These are phyloP conservation scores for Periconia digitata DNA, from an alignment of 2,329 filamentous ascomycete genomes.

Conservation along the genomic window DNA sequence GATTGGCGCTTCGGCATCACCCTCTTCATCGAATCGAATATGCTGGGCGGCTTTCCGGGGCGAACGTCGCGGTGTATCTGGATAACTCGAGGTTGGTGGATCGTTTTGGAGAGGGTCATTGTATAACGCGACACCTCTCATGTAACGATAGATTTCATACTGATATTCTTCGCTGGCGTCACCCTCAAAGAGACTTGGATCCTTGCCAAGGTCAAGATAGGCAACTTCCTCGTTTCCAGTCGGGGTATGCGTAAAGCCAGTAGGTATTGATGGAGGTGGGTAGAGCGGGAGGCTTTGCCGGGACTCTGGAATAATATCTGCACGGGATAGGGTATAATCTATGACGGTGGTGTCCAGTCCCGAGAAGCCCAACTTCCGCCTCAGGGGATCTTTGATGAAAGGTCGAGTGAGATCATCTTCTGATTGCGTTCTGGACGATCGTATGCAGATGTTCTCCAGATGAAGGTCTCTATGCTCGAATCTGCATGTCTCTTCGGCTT, in stretches of 20 bases:
- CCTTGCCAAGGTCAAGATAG: conserved; percentile 50
- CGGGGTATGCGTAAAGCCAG: conserved; percentile 7
- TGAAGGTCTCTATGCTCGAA: conserved; percentile 71
- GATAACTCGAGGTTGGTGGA: conserved; percentile 6
- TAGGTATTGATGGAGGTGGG: conserved; percentile 11
- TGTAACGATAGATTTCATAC: conserved; percentile 59
- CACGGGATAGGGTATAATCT: conserved; percentile 69
- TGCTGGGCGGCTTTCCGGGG: conserved; percentile 28
- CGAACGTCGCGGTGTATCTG: conserved; percentile 21
- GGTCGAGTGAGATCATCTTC: conserved; percentile 28
- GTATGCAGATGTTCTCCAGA: conserved; percentile 66
- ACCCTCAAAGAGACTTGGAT: conserved; percentile 49
- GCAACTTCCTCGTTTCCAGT: conserved; percentile 35
- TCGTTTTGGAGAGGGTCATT: conserved; percentile 44
- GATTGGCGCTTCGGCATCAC: conserved; percentile 10
- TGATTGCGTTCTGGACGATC: conserved; percentile 18
- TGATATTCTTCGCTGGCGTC: conserved; percentile 54
- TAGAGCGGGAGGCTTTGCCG: conserved; percentile 4
- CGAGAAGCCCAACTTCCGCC: conserved; percentile 53
- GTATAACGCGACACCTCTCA: conserved; percentile 50
- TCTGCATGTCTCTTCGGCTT: conserved; percentile 60
- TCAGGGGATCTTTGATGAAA: conserved; percentile 38
- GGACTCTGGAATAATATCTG: conserved; percentile 45
- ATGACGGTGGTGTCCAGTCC: conserved; percentile 65
- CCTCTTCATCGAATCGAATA: conserved; percentile 25